A percentile compares a stretch with the other conserved stretches of the same genome.
Evolutionary conservation across 2,329 filamentous ascomycete species (phyloP).

Genomic region (Mariannaea sp.): DNA sequence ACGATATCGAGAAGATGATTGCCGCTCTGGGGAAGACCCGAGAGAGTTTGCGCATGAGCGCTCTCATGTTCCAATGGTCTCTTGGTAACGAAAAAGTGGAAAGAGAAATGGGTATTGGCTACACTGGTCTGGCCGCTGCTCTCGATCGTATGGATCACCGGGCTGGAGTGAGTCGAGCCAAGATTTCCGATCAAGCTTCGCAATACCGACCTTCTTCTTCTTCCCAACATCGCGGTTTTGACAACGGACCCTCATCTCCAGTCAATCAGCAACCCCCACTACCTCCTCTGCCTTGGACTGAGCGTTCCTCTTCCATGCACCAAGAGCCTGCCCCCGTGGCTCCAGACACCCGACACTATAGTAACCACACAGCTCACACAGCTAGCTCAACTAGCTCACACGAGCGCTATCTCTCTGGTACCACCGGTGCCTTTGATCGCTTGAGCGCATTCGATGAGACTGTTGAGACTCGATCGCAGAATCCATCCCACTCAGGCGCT

Average conservation of each 20-base stretch:
- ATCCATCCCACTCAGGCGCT: conserved; percentile 31
- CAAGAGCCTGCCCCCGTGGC: conserved; percentile 19
- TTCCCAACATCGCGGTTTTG: conserved; percentile 32
- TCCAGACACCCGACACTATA: conserved; percentile 26
- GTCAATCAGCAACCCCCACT: conserved; percentile 30
- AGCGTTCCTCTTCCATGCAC: conserved; percentile 27
- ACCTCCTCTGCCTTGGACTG: conserved; percentile 36
- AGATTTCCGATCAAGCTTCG: conserved; percentile 26
- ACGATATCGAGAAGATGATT: conserved; percentile 65
- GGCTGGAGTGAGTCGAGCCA: conserved; percentile 28
- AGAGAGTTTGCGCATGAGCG: conserved; percentile 67
- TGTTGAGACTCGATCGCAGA: conserved; percentile 37
- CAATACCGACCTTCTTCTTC: conserved; percentile 34
- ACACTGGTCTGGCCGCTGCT: conserved; percentile 68
- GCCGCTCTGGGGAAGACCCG: conserved; percentile 60
- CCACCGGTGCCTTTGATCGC: conserved; percentile 35
- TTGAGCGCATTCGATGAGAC: conserved; percentile 40
- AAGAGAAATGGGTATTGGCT: conserved; percentile 67
- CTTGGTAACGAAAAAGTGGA: conserved; percentile 63
- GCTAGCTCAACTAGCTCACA: conserved; percentile 40
- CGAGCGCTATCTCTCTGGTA: conserved; percentile 38
- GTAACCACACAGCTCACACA: conserved; percentile 34
- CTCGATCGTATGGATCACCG: conserved; percentile 52
- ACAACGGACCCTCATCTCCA: conserved; percentile 13
- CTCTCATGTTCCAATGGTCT: conserved; percentile 68